Evolutionary conservation across 208 protist species (phyloP), one percentile per base, ranked within the genome.

Genomic region (Phytomonas francai): DNA sequence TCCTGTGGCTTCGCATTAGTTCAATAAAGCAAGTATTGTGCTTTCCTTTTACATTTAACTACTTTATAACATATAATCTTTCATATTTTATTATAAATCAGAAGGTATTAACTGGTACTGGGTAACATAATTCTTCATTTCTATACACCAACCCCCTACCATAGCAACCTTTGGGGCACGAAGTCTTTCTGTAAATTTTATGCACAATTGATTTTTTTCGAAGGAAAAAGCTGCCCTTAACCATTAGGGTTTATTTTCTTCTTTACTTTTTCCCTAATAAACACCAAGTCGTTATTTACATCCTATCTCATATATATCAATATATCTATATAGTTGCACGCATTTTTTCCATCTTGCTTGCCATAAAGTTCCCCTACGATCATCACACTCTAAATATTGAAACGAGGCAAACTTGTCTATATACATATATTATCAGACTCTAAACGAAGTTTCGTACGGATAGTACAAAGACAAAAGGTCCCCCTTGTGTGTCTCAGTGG

Each of bases 131-230:
- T 63, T 63, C 59, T n/a, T 63, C 34, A 36, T 63, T 63, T 63
- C 22, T 63, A 49, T 63, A 49, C 6, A 45, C 34, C 11, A 49
- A 45, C 34, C 32, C 59, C 32, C 54, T 36, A 56, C 32, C 34
- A 45, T 63, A 45, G 36, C 19, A 63, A 19, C 45, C 34, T n/a
- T 63, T 6, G 22, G 32, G 59, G 19, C 59, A n/a, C 22, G 22
- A 63, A 63, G 59, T 19, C 59, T 63, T 51, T 25, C 34, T 25
- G 54, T 19, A 45, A 57, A 12, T 63, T 36, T 63, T 63, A 49
- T 63, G 59, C 59, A 58, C 32, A 57, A 49, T 63, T 63, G 59
- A 39, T 63, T 63, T 63, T 63, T 63, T 63, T 58, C 59, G 25
- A 63, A 63, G 36, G 54, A 63, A 63, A 63, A 63, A 63, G 36